phyloP scores from a whole-genome alignment of 2,329 filamentous ascomycete species.

The Botrytis aclada region DNA sequence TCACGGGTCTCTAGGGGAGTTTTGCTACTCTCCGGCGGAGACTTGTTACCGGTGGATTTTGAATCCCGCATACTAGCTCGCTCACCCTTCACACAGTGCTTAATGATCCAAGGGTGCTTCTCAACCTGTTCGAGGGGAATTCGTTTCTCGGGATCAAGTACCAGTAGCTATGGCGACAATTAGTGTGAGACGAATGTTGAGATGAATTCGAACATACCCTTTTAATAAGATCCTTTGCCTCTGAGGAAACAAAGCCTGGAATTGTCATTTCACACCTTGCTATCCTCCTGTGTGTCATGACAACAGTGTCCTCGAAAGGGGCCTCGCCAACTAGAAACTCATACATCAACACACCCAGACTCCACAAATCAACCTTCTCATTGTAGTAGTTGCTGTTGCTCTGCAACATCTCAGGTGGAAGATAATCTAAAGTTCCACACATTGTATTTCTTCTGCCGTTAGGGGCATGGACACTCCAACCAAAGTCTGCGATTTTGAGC shows the following conservation, averaged over 20 bases:
- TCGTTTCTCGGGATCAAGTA: constrained; percentile 90
- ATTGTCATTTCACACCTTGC: constrained; percentile 87
- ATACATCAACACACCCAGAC: constrained; percentile 88
- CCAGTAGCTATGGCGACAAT: constrained; percentile 60
- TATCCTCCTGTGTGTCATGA: constrained; percentile 93
- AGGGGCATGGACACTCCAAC: constrained; percentile 96
- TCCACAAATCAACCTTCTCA: constrained; percentile 97
- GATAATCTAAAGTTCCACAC: constrained; percentile 95
- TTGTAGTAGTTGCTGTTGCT: constrained; percentile 86
- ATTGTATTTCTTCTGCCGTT: constrained; percentile 92
- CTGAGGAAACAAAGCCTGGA: constrained; percentile 82
- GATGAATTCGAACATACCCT: constrained; percentile 53
- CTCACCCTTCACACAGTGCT: constrained; percentile 68
- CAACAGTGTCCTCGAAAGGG: constrained; percentile 91
- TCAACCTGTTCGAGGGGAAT: constrained; percentile 87
- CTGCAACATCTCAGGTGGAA: constrained; percentile 96
- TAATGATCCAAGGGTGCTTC: constrained; percentile 92
- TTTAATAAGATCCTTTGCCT: constrained; percentile 90
- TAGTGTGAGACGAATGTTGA: constrained; percentile 19
- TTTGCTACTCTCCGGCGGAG: constrained; percentile 21
- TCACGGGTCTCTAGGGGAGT: constrained; percentile 22
- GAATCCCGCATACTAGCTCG: constrained; percentile 36
- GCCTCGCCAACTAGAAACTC: constrained; percentile 96
- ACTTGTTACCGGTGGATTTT: constrained; percentile 37
- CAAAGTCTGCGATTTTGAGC: constrained; percentile 98